These are phyloP conservation scores for Ogataea methanolica DNA, from an alignment of 805 yeast genomes.

Conservation along the genomic window DNA sequence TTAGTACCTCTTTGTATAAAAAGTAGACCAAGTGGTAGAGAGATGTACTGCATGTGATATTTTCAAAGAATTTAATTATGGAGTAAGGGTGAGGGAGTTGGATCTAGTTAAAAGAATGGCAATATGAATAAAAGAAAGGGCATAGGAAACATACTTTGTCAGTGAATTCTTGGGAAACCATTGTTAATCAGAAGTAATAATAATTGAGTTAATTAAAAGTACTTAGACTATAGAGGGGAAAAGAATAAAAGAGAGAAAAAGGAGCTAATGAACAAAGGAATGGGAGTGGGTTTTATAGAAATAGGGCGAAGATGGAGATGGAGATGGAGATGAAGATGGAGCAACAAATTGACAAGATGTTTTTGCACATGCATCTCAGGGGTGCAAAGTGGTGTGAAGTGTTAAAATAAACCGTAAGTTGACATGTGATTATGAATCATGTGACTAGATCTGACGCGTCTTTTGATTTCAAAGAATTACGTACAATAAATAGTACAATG, in stretches of 20 bases:
- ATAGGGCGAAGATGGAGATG: no score
- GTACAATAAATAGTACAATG: no score
- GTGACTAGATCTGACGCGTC: no score
- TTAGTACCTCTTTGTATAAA: slow-evolving; percentile 1
- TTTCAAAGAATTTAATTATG: background rate
- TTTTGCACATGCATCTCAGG: no score
- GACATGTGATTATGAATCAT: no score
- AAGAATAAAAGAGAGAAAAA: background rate
- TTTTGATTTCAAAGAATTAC: no score
- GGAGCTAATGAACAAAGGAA: background rate
- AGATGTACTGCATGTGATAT: background rate
- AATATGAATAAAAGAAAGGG: background rate
- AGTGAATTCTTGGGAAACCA: slow-evolving; percentile 34
- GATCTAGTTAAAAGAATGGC: background rate
- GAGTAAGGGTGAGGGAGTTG: no score
- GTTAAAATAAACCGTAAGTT: no score
- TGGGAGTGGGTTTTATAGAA: background rate
- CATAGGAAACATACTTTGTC: slow-evolving; percentile 27
- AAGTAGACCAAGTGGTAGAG: background rate
- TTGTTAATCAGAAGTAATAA: slow-evolving; percentile 7
- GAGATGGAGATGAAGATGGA: no score
- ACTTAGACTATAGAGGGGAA: background rate
- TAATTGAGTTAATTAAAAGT: no score
- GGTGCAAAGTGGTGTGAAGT: no score
- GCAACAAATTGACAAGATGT: no score